Evolutionary conservation across 2,329 filamentous ascomycete genomes (phyloP).

Genomic region (Phialophora tarda): DNA sequence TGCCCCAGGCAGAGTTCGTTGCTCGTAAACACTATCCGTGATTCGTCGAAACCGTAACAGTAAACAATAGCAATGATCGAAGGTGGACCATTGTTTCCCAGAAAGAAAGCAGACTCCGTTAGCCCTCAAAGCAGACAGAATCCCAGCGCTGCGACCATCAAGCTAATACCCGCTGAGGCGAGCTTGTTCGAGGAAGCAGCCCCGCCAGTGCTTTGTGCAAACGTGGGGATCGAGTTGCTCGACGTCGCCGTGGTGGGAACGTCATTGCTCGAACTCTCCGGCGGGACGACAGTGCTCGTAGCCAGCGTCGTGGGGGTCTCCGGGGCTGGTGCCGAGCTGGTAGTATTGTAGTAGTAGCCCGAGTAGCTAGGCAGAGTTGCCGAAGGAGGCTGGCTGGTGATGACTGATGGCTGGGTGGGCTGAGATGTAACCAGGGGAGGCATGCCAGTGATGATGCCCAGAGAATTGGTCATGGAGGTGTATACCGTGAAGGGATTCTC

Average conservation of each 20-base stretch:
- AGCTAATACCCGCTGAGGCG: constrained; percentile 49
- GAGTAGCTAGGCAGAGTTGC: constrained; percentile 45
- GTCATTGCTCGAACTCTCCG: constrained; percentile 7
- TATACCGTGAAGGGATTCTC: constrained; percentile 53
- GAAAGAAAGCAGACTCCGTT: background rate
- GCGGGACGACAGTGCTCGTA: constrained; percentile 39
- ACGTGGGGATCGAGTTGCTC: constrained; percentile 33
- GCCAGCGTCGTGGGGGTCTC: constrained; percentile 36
- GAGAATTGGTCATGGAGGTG: constrained; percentile 56
- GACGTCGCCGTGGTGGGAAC: constrained; percentile 18
- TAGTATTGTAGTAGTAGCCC: constrained; percentile 31
- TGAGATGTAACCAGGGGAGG: constrained; percentile 47
- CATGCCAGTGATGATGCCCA: constrained; percentile 57
- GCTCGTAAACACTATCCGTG: background rate
- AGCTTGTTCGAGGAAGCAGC: constrained; percentile 47
- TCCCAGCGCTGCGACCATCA: constrained; percentile 47
- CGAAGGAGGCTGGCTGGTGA: constrained; percentile 44
- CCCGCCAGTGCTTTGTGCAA: constrained; percentile 47
- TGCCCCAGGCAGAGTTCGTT: background rate
- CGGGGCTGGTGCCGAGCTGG: constrained; percentile 45
- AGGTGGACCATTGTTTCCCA: background rate
- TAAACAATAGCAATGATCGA: background rate
- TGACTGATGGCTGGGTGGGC: constrained; percentile 44
- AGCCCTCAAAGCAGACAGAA: constrained; percentile 32
- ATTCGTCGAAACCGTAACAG: background rate